Base-by-base conservation (phyloP, 441 rosid species). In the Mallotus repandus region DNA sequence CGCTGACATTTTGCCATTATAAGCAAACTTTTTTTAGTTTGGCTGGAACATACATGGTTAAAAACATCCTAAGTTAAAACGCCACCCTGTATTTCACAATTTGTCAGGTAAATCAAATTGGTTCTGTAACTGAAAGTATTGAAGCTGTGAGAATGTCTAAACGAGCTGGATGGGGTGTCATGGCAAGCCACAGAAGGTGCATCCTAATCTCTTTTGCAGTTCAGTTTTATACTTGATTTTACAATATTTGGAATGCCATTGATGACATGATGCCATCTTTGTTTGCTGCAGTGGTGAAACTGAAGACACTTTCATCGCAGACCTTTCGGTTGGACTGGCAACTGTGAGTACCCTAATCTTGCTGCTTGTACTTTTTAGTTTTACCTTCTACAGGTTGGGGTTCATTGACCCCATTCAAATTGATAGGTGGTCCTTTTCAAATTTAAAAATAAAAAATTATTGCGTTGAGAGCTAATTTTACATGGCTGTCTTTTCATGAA, bases 71-170 rank as follows among this genome's bases (percentile, higher is more conserved):
- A 69, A 59, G 52, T 49, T 21, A 32, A 1, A 46, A 4, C 15
- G 14, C 0, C 14, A 46, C 16, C 70, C 25, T 9, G 21, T 53
- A 52, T 19, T 38, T 19, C 19, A 71, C 43, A 29, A 54, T n/a
- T 58, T 60, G 32, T 68, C 77, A 92, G 97, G 99, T 96, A 49
- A 96, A 96, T 81, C 99, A 96, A 90, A 96, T 93, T 70, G 99
- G 98, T 21, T 86, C 97, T 0, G 98, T 92, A 15, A 94, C 99
- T 3, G 98, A 94, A 85, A 94, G 97, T 75, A 92, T 91, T 15
- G 97, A 96, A 88, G 98, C 99, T n/a, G 97, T 96, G 50, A 93
- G 73, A 82, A 96, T 91, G 97, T 90, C 99, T 5, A 96, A 96
- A 84, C 81, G 49, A 61, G 98, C 97, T 73, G 98, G 98, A 0